phyloP scores from a whole-genome alignment of 2,329 filamentous ascomycete species.

The Periconia macrospinosa region DNA sequence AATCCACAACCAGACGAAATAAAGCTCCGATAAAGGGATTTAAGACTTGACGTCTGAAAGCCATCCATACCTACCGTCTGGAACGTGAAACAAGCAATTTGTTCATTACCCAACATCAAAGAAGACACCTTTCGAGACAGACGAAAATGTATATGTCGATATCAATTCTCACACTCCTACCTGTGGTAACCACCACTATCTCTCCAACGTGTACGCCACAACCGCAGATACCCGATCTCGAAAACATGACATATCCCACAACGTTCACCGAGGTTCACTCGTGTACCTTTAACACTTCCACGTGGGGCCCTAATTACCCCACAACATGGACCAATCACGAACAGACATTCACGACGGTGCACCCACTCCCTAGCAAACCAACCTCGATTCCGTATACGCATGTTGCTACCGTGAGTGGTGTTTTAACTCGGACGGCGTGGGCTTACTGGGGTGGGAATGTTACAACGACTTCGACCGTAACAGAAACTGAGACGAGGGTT shows the following conservation, averaged over 20 bases:
- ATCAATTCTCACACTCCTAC: not conserved
- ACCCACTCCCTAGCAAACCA: not conserved
- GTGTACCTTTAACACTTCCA: not conserved
- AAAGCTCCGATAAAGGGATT: no score
- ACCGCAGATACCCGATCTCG: not conserved
- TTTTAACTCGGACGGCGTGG: not conserved
- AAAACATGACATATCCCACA: not conserved
- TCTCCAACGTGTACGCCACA: not conserved
- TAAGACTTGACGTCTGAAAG: no score
- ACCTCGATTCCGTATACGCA: not conserved
- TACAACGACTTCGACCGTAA: not conserved
- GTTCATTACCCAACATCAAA: no score
- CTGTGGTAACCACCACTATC: not conserved
- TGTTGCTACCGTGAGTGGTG: not conserved
- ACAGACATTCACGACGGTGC: constrained; percentile 2
- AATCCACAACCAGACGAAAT: no score
- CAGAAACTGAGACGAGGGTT: no score
- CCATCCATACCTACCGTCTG: no score
- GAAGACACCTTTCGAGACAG: no score
- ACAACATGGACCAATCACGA: not conserved
- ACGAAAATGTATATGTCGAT: not conserved
- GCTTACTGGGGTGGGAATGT: not conserved
- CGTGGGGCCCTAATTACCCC: not conserved
- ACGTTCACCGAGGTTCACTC: not conserved
- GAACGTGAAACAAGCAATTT: no score